Conservation (phyloP, 495 filamentous ascomycete genomes). For the Ascobolus immersus region DNA sequence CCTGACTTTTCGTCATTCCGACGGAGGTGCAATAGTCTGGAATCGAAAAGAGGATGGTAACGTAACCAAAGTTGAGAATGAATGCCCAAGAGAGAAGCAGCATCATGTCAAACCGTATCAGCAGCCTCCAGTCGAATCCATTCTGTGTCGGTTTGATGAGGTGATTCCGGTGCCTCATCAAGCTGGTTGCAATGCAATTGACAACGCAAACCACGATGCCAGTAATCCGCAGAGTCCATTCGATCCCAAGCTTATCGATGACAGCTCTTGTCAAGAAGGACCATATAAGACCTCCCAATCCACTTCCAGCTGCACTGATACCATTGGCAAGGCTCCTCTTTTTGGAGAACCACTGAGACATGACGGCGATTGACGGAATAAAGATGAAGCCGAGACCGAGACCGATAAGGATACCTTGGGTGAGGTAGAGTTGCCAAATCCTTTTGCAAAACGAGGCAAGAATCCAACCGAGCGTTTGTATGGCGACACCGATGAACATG, state of each 20-base stretch:
- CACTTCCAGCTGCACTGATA: constrained; percentile 45
- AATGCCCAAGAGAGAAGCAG: constrained; percentile 42
- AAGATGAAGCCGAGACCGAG: constrained; percentile 54
- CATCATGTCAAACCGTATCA: constrained; percentile 30
- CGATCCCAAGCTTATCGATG: constrained; percentile 33
- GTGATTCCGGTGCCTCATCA: constrained; percentile 44
- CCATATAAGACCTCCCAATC: constrained; percentile 45
- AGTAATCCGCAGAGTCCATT: constrained; percentile 44
- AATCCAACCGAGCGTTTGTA: constrained; percentile 36
- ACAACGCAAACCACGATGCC: constrained; percentile 33
- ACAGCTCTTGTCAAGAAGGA: constrained; percentile 9
- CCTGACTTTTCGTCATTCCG: constrained; percentile 39
- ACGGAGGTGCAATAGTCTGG: constrained; percentile 39
- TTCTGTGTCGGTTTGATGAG: constrained; percentile 34
- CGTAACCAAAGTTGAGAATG: constrained; percentile 46
- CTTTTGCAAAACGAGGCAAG: constrained; percentile 39
- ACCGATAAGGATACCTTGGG: constrained; percentile 54
- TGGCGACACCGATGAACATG: constrained; percentile 32
- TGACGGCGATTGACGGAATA: constrained; percentile 40
- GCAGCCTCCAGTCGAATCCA: constrained; percentile 35
- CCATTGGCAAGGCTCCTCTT: constrained; percentile 47
- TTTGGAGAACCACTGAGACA: constrained; percentile 56
- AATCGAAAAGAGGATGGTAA: constrained; percentile 46
- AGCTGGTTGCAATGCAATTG: constrained; percentile 29
- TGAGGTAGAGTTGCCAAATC: constrained; percentile 50